Evolutionary conservation across 2,329 filamentous ascomycete species (phyloP).

Genomic region (Zopfia rhizophila): DNA sequence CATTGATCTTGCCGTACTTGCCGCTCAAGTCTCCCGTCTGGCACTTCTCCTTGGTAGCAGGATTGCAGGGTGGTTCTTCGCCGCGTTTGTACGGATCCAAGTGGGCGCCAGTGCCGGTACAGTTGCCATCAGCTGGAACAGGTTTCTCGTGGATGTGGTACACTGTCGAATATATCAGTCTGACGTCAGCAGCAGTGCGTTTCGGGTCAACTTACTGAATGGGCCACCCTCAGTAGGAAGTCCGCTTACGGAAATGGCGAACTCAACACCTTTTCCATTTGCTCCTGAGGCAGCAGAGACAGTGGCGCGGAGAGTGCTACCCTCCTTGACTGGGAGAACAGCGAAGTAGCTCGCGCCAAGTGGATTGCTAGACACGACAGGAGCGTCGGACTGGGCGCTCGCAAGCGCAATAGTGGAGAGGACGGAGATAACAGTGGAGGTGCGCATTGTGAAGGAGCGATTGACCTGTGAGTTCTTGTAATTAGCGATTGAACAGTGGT

Average conservation of each 20-base stretch:
- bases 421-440: constrained; percentile 35
- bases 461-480: no score
- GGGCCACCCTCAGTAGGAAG: constrained; percentile 56
- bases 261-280: constrained; percentile 53
- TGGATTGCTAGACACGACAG: constrained; percentile 50
- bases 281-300: constrained; percentile 44
- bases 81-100: constrained; percentile 57
- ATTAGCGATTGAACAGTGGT: no score
- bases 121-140: constrained; percentile 55
- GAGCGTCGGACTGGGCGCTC: constrained; percentile 46
- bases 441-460: constrained; percentile 42
- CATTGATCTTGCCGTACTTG: constrained; percentile 55
- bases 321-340: constrained; percentile 44
- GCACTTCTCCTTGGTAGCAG: constrained; percentile 50
- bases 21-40: constrained; percentile 59
- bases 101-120: constrained; percentile 53
- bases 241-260: constrained; percentile 53
- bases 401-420: constrained; percentile 42
- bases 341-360: constrained; percentile 52
- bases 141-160: constrained; percentile 60
- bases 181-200: constrained; percentile 6
- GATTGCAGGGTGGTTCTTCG: constrained; percentile 51
- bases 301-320: constrained; percentile 47
- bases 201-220: constrained; percentile 49
- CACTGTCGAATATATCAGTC: constrained; percentile 41